A percentile compares a stretch with the other conserved stretches of the same genome.
Evolutionary conservation across 192 early-diverging fungal genomes (phyloP).

Genomic region (Backusella tarrabulga): DNA sequence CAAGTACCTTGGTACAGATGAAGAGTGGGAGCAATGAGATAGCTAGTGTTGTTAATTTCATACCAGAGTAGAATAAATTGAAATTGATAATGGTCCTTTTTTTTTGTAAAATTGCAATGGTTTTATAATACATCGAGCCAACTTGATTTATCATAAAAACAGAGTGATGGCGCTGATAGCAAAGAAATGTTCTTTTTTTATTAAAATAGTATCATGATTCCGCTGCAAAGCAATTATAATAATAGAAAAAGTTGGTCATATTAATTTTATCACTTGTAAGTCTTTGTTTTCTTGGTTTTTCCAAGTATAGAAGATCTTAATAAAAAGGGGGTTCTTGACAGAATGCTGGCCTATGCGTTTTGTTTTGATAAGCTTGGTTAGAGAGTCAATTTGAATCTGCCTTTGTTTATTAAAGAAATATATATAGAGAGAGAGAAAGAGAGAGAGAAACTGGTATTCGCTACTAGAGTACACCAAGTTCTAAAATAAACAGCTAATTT

Average conservation of each 20-base stretch:
- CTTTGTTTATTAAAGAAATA: no score
- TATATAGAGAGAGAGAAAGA: no score
- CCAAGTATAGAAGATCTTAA: no score
- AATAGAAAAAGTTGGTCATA: neutral
- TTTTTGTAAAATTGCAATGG: neutral
- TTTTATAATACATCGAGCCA: neutral
- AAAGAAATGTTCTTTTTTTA: neutral
- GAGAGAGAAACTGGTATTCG: neutral
- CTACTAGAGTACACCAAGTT: neutral
- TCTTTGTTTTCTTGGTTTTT: neutral
- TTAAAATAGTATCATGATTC: neutral
- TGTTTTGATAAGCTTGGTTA: no score
- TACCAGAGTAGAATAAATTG: neutral
- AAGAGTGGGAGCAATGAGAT: neutral
- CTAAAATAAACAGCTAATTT: neutral
- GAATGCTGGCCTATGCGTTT: no score
- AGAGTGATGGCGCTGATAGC: neutral
- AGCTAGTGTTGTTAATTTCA: neutral
- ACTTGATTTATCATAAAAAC: neutral
- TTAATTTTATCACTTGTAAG: neutral
- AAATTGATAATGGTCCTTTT: neutral
- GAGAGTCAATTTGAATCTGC: no score
- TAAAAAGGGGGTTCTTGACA: no score
- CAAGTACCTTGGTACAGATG: neutral
- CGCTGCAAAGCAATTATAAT: neutral